A percentile compares a stretch with the other conserved stretches of the same genome.
phyloP scores from a whole-genome alignment of 805 yeast genomes.

The Candida michaelii region DNA sequence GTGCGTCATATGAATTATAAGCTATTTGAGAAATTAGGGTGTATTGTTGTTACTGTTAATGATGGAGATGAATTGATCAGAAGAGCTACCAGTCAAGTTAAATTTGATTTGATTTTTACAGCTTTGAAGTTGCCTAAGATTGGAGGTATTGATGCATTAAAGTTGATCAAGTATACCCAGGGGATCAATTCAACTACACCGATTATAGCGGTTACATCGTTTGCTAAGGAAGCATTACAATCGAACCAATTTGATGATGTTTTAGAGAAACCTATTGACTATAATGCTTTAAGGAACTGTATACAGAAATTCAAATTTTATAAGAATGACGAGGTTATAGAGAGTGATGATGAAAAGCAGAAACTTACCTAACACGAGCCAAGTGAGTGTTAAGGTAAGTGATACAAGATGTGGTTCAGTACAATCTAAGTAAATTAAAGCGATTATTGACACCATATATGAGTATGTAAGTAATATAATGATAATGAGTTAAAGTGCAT shows the following conservation, averaged over 20 bases:
- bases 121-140: constrained; percentile 68
- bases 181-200: constrained; percentile 79
- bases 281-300: constrained; percentile 21
- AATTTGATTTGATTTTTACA: constrained; percentile 79
- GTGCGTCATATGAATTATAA: constrained; percentile 66
- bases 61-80: constrained; percentile 83
- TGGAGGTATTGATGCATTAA: constrained; percentile 74
- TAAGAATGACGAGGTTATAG: constrained; percentile 26
- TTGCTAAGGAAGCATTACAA: constrained; percentile 61
- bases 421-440: no score
- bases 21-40: constrained; percentile 67
- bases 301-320: constrained; percentile 18
- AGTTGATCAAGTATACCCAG: constrained; percentile 70
- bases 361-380: no score
- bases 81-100: constrained; percentile 77
- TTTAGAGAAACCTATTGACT: constrained; percentile 65
- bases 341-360: constrained; percentile 25
- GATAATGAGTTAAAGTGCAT: background rate
- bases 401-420: no score
- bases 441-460: no score
- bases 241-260: constrained; percentile 62
- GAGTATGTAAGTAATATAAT: constrained; percentile 1
- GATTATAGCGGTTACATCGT: constrained; percentile 71
- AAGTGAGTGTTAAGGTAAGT: no score
- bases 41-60: constrained; percentile 73